phyloP scores from a whole-genome alignment of 257 asterid species.

The Euphrasia confusa region DNA sequence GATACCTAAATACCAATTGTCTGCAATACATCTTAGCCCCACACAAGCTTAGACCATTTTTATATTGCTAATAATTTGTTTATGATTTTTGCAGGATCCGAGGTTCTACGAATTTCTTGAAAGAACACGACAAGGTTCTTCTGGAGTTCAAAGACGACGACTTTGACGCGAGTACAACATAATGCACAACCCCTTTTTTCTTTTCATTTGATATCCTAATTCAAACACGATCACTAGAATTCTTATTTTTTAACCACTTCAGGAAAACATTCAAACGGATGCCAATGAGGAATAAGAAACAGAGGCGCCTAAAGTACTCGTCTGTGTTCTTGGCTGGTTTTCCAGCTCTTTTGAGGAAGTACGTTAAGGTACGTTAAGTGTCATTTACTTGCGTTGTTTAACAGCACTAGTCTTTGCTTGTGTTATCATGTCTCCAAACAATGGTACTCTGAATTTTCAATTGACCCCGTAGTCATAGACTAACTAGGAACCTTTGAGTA shows the following conservation, averaged over 20 bases:
- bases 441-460: too few relatives aligned
- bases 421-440: too few relatives aligned
- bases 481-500: too few relatives aligned
- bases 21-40: too few relatives aligned
- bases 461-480: too few relatives aligned
- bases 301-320: conserved; percentile 60
- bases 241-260: conserved; percentile 19
- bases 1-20: not conserved
- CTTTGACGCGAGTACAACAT: conserved; percentile 41
- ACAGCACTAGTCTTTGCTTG: too few relatives aligned
- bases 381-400: too few relatives aligned
- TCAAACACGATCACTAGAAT: conserved; percentile 17
- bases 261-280: conserved; percentile 46
- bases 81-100: conserved; percentile 51
- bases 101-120: conserved; percentile 77
- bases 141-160: conserved; percentile 70
- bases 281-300: conserved; percentile 30
- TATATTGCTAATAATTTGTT: conserved; percentile 1
- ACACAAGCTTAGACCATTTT: too few relatives aligned
- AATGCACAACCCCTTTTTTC: too few relatives aligned
- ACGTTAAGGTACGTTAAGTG: conserved; percentile 64
- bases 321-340: conserved; percentile 74
- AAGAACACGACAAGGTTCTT: conserved; percentile 80
- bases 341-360: conserved; percentile 84
- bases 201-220: not conserved